phyloP scores from a whole-genome alignment of 2,329 filamentous ascomycete species.

The Sporothrix pallida region DNA sequence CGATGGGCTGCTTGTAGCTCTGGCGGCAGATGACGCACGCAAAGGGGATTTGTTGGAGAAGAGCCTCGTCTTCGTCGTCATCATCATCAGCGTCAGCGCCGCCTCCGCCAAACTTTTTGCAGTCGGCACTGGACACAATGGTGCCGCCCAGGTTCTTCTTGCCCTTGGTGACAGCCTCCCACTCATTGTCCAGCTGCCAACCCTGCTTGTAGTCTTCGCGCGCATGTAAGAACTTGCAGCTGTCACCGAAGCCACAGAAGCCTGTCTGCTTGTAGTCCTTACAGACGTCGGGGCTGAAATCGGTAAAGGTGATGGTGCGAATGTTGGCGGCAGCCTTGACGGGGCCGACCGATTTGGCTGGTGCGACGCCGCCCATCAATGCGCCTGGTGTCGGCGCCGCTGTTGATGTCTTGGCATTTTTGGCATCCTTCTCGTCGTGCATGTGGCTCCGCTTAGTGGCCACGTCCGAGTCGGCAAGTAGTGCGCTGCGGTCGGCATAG shows the following conservation, averaged over 20 bases:
- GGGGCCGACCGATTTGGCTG: conserved; percentile 67
- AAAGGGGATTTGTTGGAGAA: conserved; percentile 86
- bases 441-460: conserved; percentile 86
- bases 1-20: conserved; percentile 77
- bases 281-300: conserved; percentile 91
- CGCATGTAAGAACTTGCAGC: conserved; percentile 80
- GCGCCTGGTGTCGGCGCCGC: conserved; percentile 23
- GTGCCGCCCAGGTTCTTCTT: conserved; percentile 68
- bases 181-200: conserved; percentile 94
- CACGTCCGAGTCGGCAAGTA: conserved; percentile 74
- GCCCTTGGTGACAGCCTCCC: conserved; percentile 82
- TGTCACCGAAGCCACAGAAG: conserved; percentile 70
- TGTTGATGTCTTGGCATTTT: conserved; percentile 69
- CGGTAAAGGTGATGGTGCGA: conserved; percentile 85
- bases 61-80: conserved; percentile 66
- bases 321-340: conserved; percentile 89
- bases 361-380: conserved; percentile 8
- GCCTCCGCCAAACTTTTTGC: conserved; percentile 43
- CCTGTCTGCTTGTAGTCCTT: conserved; percentile 72
- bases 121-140: conserved; percentile 64
- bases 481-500: conserved; percentile 65
- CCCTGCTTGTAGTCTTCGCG: conserved; percentile 84
- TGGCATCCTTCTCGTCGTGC: conserved; percentile 31
- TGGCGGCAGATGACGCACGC: conserved; percentile 85
- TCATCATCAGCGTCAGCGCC: conserved; percentile 49